Conservation (phyloP, 1,284 basidiomycete genomes). For the Phellopilus nigrolimitatus region DNA sequence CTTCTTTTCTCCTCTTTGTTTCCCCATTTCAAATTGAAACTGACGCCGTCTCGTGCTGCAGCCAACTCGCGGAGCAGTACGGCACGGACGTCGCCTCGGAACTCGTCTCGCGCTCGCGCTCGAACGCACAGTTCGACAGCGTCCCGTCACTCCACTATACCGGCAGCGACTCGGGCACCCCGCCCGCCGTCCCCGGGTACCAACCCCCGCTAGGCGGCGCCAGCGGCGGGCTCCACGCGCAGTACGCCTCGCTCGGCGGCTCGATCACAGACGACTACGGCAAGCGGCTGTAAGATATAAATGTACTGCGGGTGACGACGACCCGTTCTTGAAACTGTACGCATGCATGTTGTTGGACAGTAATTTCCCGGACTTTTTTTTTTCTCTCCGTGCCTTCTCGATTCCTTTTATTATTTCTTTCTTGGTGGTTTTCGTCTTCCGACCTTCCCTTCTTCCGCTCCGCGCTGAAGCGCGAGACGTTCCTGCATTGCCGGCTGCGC, state of each 20-base stretch:
- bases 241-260: constrained; percentile 6
- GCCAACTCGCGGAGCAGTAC: constrained; percentile 49
- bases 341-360: no score
- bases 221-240: not conserved
- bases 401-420: no score
- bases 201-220: not conserved
- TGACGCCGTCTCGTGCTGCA: constrained; percentile 24
- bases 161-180: not conserved
- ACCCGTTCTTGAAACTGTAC: no score
- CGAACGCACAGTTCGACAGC: constrained; percentile 8
- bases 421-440: no score
- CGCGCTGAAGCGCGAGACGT: no score
- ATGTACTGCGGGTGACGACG: no score
- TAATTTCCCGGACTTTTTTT: no score
- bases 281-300: constrained; percentile 1
- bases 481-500: no score
- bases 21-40: not conserved
- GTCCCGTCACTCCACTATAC: constrained; percentile 5
- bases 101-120: constrained; percentile 28
- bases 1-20: constrained; percentile 17
- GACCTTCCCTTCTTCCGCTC: no score
- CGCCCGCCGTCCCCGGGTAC: constrained; percentile 2
- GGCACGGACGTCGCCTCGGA: constrained; percentile 41
- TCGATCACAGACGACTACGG: constrained; percentile 8
- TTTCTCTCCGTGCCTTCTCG: no score